Percentiles rank a stretch among this genome's conserved stretches.
phyloP scores from a whole-genome alignment of 371 early-diverging fungal genomes.

The Mycotypha africana region DNA sequence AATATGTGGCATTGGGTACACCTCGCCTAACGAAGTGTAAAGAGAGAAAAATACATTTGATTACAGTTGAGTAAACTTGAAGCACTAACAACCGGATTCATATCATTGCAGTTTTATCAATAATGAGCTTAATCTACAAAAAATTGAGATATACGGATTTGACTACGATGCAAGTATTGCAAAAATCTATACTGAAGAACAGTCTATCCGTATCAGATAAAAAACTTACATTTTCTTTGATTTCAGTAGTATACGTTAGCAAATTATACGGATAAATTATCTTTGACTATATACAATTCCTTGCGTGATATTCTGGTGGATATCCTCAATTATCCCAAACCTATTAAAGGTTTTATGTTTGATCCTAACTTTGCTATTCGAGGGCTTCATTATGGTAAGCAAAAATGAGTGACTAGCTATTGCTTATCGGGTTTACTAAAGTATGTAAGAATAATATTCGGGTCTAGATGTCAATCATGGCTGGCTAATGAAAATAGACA shows the following conservation, averaged over 20 bases:
- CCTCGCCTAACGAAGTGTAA: slow-evolving; percentile 16
- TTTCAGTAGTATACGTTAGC: slow-evolving; percentile 55
- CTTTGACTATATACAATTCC: slow-evolving; percentile 53
- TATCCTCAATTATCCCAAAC: slow-evolving; percentile 49
- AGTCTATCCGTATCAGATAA: background rate
- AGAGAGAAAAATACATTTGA: background rate
- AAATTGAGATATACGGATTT: slow-evolving; percentile 44
- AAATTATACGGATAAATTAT: slow-evolving; percentile 51
- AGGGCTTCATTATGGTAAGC: slow-evolving; percentile 54
- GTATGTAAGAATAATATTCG: background rate
- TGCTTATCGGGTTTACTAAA: too few species aligned
- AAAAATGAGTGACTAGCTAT: too few species aligned
- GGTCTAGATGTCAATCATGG: slow-evolving; percentile 49
- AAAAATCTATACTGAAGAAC: background rate
- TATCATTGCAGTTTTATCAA: slow-evolving; percentile 34
- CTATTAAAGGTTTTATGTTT: slow-evolving; percentile 46
- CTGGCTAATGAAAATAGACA: slow-evolving; percentile 66
- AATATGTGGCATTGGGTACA: slow-evolving; percentile 9
- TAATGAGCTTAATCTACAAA: slow-evolving; percentile 38
- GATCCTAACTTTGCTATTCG: slow-evolving; percentile 61
- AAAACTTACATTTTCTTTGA: background rate
- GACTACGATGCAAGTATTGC: slow-evolving; percentile 39
- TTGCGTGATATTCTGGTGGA: slow-evolving; percentile 51
- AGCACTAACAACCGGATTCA: too few species aligned
- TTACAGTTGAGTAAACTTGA: background rate